These are phyloP conservation scores for Populus hybrid DNA, from an alignment of 441 rosid genomes.

Conservation along the genomic window DNA sequence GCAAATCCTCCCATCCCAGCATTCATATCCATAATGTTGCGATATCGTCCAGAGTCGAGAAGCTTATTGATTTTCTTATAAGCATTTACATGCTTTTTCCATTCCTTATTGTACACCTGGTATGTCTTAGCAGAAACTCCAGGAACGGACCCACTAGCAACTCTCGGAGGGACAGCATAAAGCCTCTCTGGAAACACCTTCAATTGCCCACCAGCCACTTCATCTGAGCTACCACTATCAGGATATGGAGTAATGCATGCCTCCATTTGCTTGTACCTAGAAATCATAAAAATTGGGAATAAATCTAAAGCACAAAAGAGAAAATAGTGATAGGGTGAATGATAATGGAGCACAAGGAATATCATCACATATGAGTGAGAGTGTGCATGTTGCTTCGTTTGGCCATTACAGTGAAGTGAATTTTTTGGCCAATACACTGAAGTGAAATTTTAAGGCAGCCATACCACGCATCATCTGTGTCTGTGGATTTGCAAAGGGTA, in stretches of 20 bases:
- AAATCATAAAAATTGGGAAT: conserved; percentile 11
- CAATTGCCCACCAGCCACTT: conserved; percentile 64
- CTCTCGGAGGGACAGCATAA: conserved; percentile 68
- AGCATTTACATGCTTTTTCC: conserved; percentile 76
- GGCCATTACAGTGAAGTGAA: no score
- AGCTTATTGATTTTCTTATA: conserved; percentile 73
- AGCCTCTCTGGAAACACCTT: conserved; percentile 85
- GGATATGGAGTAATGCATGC: conserved; percentile 71
- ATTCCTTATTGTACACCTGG: conserved; percentile 63
- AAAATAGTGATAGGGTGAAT: not conserved
- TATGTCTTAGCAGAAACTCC: conserved; percentile 67
- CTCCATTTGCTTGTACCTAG: conserved; percentile 78
- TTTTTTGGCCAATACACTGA: not conserved
- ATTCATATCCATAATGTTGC: conserved; percentile 95
- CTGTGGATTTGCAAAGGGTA: conserved; percentile 64
- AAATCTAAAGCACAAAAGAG: conserved; percentile 1
- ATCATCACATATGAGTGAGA: not conserved
- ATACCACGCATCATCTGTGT: conserved; percentile 86
- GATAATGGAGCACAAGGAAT: not conserved
- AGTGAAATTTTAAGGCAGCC: conserved; percentile 5
- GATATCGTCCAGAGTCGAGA: conserved; percentile 74
- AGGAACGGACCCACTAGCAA: conserved; percentile 61
- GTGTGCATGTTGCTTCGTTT: no score
- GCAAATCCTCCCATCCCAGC: conserved; percentile 96
- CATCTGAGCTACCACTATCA: conserved; percentile 53